Base-by-base conservation (phyloP, 1,139 yeast species). In the Yamadazyma trypodendri region DNA sequence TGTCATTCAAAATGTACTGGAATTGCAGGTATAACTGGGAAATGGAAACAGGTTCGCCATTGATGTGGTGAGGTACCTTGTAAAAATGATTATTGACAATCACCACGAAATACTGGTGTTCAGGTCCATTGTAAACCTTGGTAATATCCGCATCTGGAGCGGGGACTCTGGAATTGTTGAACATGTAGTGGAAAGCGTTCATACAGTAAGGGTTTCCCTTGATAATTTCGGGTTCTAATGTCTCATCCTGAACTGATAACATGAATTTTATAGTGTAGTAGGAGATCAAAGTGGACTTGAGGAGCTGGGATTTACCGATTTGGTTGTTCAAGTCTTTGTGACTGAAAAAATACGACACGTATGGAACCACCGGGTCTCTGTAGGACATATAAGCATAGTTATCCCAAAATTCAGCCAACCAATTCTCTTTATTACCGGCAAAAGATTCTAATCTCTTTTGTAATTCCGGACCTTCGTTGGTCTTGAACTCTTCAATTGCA, bases 401-500 rank as follows among this genome's bases (percentile, higher is more conserved):
- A 61, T 90, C 96, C 98, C 98, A 92, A 75, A 84, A 88, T 44
- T 79, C 84, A 38, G 87, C 79, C 55, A 92, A 75, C 98, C 98
- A 92, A 63, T 92, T 92, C 58, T 87, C 82, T 49, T 80, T 76
- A 42, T 65, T 75, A 28, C 64, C 54, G 29, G 94, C 82, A 51
- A 79, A 78, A 21, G 74, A 67, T 31, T 64, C 57, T 40, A 92
- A 73, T 48, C 92, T 76, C 39, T 67, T 49, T 58, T 92, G 97
- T 46, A 92, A 74, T 27, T 63, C 63, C 34, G 77, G 79, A 30
- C 95, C 95, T 40, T 69, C 69, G 6, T 78, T 64, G 38, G 67
- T 61, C 41, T 78, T 62, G 53, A 92, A 89, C 37, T 81, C 84
- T 41, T 79, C 72, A 37, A 89, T 86, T 17, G 80, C 74, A 24